Evolutionary conservation across 2,329 filamentous ascomycete genomes (phyloP), one percentile per base, ranked within the genome.

Genomic region (Penicillium sp.): DNA sequence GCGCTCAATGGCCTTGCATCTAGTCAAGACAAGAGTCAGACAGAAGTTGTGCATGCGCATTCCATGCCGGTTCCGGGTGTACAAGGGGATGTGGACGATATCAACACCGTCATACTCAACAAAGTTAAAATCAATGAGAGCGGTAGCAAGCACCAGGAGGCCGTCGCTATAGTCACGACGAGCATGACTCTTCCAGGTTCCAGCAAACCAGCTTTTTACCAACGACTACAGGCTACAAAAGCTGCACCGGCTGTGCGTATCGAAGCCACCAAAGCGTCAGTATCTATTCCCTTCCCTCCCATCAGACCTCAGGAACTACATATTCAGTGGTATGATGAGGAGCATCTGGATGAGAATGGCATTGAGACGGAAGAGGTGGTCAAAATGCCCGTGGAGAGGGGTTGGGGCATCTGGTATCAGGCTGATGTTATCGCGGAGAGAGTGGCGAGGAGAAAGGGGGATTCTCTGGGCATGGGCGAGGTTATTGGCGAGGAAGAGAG

Each of bases 381-480:
- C 50, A 49, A 53, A 47, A 63, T 56, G 44, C 61, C 62, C 9
- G 60, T 66, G 23, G 43, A 45, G 36, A 50, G 43, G 23, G 64
- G 65, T 31, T 67, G 65, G 65, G 65, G 65, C 7, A 57, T 67
- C 23, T 66, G 65, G 64, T 67, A 66, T 48, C 65, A 67, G 53
- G 65, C 65, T 26, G 65, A 67, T 53, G 57, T 66, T 23, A 63
- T 67, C 36, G 65, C 64, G 42, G 45, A 52, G n/a, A 50, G 52
- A 47, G 52, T 60, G 16, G 48, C 52, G 31, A 47, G 50, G 6
- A 51, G 39, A 43, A 47, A 43, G 31, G 29, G 23, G 13, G 21
- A 8, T 36, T 28, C 29, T 43, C 44, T 29, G 36, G 47, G 29
- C 29, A 48, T 10, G 38, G 57, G 23, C 36, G 47, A 47, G 26